Percentiles rank a stretch among this genome's conserved stretches.
Evolutionary conservation across 345 rosid species (phyloP).

Genomic region (Trapa bicornis): DNA sequence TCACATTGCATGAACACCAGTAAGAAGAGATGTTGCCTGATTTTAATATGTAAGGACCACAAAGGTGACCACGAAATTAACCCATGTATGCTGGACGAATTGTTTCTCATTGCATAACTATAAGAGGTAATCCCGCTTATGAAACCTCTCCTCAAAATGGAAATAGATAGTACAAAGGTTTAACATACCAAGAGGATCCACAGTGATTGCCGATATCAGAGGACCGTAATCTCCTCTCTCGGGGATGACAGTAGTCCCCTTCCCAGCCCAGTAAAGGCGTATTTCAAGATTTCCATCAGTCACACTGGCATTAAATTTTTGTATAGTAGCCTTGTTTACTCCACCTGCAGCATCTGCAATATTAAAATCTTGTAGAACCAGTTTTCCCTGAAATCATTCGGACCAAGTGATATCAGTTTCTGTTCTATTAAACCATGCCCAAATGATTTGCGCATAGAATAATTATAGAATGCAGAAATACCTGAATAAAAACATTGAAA

Average conservation of each 20-base stretch:
- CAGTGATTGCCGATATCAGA: slow-evolving; percentile 55
- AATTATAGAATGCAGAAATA: slow-evolving; percentile 4
- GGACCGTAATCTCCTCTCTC: slow-evolving; percentile 44
- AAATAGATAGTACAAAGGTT: neutral
- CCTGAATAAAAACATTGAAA: slow-evolving; percentile 62
- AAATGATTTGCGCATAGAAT: neutral
- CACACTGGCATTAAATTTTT: slow-evolving; percentile 21
- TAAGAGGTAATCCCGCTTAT: neutral
- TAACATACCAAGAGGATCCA: slow-evolving; percentile 10
- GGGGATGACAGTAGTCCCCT: slow-evolving; percentile 48
- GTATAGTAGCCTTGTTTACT: slow-evolving; percentile 20
- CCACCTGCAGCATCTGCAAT: slow-evolving; percentile 35
- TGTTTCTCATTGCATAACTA: neutral
- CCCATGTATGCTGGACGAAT: no score
- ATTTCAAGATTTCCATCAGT: slow-evolving; percentile 34
- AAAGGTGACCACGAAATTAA: no score
- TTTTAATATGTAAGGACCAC: no score
- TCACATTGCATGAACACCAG: neutral
- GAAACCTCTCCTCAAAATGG: neutral
- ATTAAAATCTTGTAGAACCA: slow-evolving; percentile 36
- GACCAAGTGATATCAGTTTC: neutral
- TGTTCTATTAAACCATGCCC: neutral
- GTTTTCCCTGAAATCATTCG: slow-evolving; percentile 24
- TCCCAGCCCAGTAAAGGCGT: slow-evolving; percentile 55
- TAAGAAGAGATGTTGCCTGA: neutral